Percentiles rank a stretch among this genome's conserved stretches.
Conservation (phyloP, 2,329 filamentous ascomycete species). For the Thielaviopsis punctulata region DNA sequence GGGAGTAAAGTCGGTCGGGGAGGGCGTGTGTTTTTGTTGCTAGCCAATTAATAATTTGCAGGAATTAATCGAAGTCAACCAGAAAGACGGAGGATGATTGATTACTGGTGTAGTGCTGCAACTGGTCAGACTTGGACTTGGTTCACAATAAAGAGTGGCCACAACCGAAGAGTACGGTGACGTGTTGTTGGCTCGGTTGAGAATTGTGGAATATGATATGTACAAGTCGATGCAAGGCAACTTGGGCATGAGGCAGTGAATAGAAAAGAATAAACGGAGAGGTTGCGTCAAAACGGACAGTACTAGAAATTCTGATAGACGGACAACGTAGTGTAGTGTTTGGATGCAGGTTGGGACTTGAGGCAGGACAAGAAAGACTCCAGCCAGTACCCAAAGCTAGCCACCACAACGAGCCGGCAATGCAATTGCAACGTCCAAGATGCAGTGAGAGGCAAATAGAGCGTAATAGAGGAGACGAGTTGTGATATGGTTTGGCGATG, state of each 20-base stretch:
- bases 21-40: background rate
- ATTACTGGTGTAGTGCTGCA: background rate
- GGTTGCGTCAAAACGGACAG: background rate
- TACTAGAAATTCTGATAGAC: background rate
- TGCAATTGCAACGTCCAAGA: background rate
- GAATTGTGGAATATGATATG: conserved; percentile 9
- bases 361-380: background rate
- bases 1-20: background rate
- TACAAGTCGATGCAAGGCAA: conserved; percentile 10
- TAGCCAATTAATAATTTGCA: background rate
- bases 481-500: background rate
- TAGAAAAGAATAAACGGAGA: background rate
- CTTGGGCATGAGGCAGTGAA: conserved; percentile 2
- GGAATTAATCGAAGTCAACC: background rate
- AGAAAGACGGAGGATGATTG: background rate
- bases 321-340: background rate
- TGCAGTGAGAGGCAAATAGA: background rate
- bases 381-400: background rate
- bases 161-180: conserved; percentile 11
- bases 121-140: conserved; percentile 5
- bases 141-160: conserved; percentile 6
- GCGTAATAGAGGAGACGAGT: background rate
- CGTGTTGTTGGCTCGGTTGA: conserved; percentile 11
- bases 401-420: background rate
- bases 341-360: background rate